phyloP scores from a whole-genome alignment of 73 alveolate species.

The Paramecium biaurelia region DNA sequence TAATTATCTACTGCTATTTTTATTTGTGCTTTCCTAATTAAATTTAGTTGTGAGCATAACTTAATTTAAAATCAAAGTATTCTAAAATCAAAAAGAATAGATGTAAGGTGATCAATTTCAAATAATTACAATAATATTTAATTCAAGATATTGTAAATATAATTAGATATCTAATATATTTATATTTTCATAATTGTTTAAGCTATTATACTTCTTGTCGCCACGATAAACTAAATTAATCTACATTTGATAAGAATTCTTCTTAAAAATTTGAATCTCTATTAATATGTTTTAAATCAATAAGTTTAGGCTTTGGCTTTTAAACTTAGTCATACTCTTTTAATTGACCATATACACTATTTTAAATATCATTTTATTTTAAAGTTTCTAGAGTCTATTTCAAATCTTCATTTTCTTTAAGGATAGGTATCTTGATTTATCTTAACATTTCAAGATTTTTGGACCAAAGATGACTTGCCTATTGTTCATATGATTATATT shows the following conservation, averaged over 20 bases:
- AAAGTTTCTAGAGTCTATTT: background rate
- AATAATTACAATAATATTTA: background rate
- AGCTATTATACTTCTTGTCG: slow-evolving; percentile 32
- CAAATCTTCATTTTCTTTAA: background rate
- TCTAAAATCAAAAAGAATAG: background rate
- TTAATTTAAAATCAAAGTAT: background rate
- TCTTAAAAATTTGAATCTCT: slow-evolving; percentile 23
- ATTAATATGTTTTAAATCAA: background rate
- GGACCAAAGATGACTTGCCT: slow-evolving; percentile 42
- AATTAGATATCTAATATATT: background rate
- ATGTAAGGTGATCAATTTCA: background rate
- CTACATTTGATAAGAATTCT: background rate
- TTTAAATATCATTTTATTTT: slow-evolving; percentile 33
- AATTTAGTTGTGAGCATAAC: background rate
- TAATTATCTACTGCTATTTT: background rate
- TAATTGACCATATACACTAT: slow-evolving; percentile 5
- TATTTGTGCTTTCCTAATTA: background rate
- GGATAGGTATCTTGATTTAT: slow-evolving; percentile 14
- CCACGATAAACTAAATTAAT: slow-evolving; percentile 29
- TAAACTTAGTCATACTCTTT: background rate
- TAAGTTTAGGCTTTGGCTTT: slow-evolving; percentile 15
- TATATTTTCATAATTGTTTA: background rate
- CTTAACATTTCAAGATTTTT: background rate
- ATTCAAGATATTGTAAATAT: background rate
- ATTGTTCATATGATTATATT: background rate